Evolutionary conservation across 129 eudicot species (phyloP), one percentile per base, ranked within the genome.

Genomic region (Saposhnikovia divaricata): DNA sequence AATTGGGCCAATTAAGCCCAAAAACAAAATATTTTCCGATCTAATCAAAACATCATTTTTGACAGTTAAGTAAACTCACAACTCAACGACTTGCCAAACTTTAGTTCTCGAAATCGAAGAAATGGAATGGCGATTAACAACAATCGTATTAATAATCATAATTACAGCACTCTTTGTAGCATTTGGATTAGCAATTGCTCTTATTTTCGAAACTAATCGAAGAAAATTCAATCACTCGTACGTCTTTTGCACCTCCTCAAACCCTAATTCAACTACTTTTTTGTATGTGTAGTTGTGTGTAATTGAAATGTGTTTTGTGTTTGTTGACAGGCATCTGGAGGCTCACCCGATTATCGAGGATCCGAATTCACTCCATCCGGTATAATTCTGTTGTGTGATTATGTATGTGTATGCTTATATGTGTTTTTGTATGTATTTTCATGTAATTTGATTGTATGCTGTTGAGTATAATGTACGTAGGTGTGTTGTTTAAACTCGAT

Each of bases 331-430:
- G 78, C 98, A 92, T 75, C 87, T 89, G 44, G 96, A 90, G 82
- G 94, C 92, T 70, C 88, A 88, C 70, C 96, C 98, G 73, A 84
- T 92, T 13, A 83, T 95, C 79, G 97, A 95, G 93, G 97, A 95
- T 90, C 98, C 98, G n/a, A 95, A 92, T 90, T 95, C 98, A 2
- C 66, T 92, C 77, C 89, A 90, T 81, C 91, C 84, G 90, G 98
- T 95, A 69, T 16, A 2, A 0, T 71, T 13, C 5, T 68, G 13
- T 34, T 6, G 3, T 14, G 45, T 37, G 4, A 38, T n/a, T 8
- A 18, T 6, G 1, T 18, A 51, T 51, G 4, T 51, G 1, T 51
- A 16, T 18, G 23, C 23, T 0, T 9, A 48, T 5, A 48, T 48
- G 5, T 48, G 66, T 23, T 6, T 61, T 3, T 23, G 31, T 59